These are phyloP conservation scores for Bertia moriformis DNA, from an alignment of 2,329 filamentous ascomycete species.

Conservation along the genomic window DNA sequence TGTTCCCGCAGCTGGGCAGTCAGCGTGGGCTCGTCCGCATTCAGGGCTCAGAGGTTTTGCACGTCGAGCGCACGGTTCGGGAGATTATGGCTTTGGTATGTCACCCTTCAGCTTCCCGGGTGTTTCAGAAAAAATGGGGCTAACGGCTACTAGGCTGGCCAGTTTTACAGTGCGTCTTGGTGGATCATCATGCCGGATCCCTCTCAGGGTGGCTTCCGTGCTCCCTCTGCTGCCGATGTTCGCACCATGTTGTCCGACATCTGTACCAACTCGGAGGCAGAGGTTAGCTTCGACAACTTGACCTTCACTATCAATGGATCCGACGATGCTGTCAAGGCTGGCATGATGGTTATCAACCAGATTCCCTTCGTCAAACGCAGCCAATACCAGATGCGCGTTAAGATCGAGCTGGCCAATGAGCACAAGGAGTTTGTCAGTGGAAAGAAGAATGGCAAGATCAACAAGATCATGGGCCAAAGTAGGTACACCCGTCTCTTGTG, in stretches of 20 bases:
- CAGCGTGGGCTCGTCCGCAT: conserved; percentile 75
- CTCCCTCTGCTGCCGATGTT: conserved; percentile 54
- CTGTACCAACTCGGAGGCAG: conserved; percentile 87
- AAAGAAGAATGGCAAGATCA: conserved; percentile 99
- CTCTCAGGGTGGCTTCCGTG: conserved; percentile 32
- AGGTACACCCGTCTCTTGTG: conserved; percentile 11
- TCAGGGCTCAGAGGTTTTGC: conserved; percentile 82
- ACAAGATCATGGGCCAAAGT: conserved; percentile 99
- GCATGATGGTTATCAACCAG: conserved; percentile 85
- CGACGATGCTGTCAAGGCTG: conserved; percentile 88
- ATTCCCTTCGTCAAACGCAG: conserved; percentile 77
- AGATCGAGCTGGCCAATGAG: conserved; percentile 96
- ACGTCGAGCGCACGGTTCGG: conserved; percentile 85
- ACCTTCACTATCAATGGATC: conserved; percentile 90
- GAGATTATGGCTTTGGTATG: conserved; percentile 87
- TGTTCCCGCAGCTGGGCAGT: conserved; percentile 77
- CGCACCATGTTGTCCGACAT: conserved; percentile 88
- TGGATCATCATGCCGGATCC: conserved; percentile 72
- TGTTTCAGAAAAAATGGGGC: conserved; percentile 1
- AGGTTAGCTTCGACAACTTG: conserved; percentile 86
- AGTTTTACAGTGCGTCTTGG: conserved; percentile 97
- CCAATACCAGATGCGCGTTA: conserved; percentile 87
- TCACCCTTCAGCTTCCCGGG: conserved; percentile 6
- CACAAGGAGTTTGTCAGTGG: conserved; percentile 99
- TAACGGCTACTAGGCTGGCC: conserved; percentile 53